Conservation (phyloP, 192 early-diverging fungal genomes). For the Entomortierella lignicola region DNA sequence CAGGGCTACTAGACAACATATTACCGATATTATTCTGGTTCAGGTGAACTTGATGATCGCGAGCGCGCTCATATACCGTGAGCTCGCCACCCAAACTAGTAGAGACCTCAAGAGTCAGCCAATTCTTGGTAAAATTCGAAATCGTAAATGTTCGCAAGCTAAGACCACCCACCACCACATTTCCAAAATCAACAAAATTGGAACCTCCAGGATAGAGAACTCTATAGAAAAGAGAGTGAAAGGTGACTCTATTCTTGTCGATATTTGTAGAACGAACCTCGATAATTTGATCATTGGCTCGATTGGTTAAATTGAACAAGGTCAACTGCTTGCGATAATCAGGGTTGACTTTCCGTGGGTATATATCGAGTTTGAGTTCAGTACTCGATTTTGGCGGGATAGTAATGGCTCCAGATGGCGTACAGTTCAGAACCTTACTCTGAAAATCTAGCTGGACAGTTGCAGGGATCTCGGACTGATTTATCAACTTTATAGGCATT, state of each 20-base stretch:
- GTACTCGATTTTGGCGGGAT: slow-evolving; percentile 84
- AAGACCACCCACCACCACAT: slow-evolving; percentile 85
- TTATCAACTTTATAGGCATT: slow-evolving; percentile 81
- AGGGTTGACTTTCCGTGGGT: slow-evolving; percentile 97
- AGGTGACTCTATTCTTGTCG: slow-evolving; percentile 96
- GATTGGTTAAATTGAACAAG: slow-evolving; percentile 89
- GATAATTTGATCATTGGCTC: slow-evolving; percentile 89
- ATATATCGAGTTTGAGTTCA: slow-evolving; percentile 91
- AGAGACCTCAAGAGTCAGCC: slow-evolving; percentile 57
- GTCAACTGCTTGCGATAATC: slow-evolving; percentile 98
- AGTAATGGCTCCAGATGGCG: slow-evolving; percentile 69
- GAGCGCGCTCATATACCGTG: slow-evolving; percentile 50
- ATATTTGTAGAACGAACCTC: slow-evolving; percentile 95
- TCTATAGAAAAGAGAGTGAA: slow-evolving; percentile 96
- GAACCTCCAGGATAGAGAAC: slow-evolving; percentile 86
- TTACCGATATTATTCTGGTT: slow-evolving; percentile 17
- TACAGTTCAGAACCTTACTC: slow-evolving; percentile 93
- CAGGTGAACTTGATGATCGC: slow-evolving; percentile 28
- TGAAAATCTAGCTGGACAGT: slow-evolving; percentile 87
- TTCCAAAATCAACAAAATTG: slow-evolving; percentile 96
- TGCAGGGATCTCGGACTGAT: slow-evolving; percentile 88
- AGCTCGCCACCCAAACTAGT: slow-evolving; percentile 58
- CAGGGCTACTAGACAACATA: neutral
- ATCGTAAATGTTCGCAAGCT: slow-evolving; percentile 83
- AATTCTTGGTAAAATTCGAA: slow-evolving; percentile 81